Evolutionary conservation across 164 flowering plant species (phyloP).

Genomic region (Cinnamomum micranthum): DNA sequence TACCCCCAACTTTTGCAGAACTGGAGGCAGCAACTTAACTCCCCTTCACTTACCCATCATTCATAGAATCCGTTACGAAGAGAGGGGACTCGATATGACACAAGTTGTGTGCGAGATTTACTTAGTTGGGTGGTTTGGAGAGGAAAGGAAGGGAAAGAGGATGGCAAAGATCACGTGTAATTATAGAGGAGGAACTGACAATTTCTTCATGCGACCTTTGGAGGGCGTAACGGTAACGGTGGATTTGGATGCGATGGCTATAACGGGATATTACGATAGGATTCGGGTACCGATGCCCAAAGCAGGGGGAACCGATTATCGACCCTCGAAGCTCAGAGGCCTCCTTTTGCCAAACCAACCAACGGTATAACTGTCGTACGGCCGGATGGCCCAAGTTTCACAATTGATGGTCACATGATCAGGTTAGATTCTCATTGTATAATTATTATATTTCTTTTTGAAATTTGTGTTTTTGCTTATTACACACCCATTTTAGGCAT

Average conservation of each 20-base stretch:
- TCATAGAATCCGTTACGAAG: slow-evolving; percentile 27
- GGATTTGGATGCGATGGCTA: slow-evolving; percentile 40
- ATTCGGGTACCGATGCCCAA: slow-evolving; percentile 34
- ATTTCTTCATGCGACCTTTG: slow-evolving; percentile 50
- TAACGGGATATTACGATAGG: slow-evolving; percentile 29
- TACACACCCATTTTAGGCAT: too few relatives aligned
- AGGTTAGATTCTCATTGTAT: not conserved
- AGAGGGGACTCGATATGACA: slow-evolving; percentile 38
- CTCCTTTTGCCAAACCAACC: slow-evolving; percentile 1
- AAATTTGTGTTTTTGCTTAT: too few relatives aligned
- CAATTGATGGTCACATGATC: slow-evolving; percentile 8
- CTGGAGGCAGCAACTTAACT: slow-evolving; percentile 29
- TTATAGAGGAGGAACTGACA: slow-evolving; percentile 37
- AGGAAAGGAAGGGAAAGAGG: slow-evolving; percentile 22
- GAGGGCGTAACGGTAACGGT: slow-evolving; percentile 44
- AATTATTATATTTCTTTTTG: too few relatives aligned
- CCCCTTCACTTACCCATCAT: slow-evolving; percentile 24
- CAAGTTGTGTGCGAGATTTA: slow-evolving; percentile 41
- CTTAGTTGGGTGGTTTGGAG: slow-evolving; percentile 61
- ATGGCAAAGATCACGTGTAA: slow-evolving; percentile 30
- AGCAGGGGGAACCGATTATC: slow-evolving; percentile 27
- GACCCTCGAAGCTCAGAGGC: slow-evolving; percentile 5
- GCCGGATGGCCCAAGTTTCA: slow-evolving; percentile 11
- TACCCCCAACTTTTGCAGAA: slow-evolving; percentile 28
- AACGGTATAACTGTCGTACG: slow-evolving; percentile 10